Base-by-base conservation (phyloP, 106 monocot species). In the Posidonia australis region DNA sequence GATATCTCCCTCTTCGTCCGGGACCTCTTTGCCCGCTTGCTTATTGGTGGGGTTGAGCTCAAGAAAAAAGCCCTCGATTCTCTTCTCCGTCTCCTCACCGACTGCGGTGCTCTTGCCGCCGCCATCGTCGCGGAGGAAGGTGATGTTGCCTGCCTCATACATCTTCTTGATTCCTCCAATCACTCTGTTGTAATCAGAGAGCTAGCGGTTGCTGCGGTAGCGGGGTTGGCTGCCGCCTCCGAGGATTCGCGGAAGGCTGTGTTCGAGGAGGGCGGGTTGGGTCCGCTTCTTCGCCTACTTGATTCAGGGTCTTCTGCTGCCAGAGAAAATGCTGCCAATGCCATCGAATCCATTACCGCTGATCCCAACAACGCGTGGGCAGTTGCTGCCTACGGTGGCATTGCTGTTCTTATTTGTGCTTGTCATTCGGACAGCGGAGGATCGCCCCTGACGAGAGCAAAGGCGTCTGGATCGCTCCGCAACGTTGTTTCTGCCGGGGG, bases 241-340 rank as follows among this genome's bases (percentile, higher is more conserved):
- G 88, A 77, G 9, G 26, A 64, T 21, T 85, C 88, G 22, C 60
- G 88, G 23, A 67, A 65, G 24, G 76, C 71, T 3, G 54, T 93
- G 44, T 93, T 93, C 69, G 85, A 88, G 49, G 85, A 93, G 42
- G 92, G 92, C 10, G 92, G 46, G 9, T 77, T 93, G 41, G 92
- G 92, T 9, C 85, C 88, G 0, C 78, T 93, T 36, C 85, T 93
- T 24, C 85, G 88, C 58, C 72, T 93, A 25, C 57, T 93, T 25
- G 88, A 93, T 10, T 36, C 73, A 13, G 87, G 84, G 28, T 74
- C 88, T 0, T 20, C 60, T 5, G 20, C 61, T 31, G 43, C 67
- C 0, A 80, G 69, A 54, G 85, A 81, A 43, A 71, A 70, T 17
- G 76, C 92, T 9, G 81, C 79, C 18, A 66, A 59, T 21, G 84